Conservation (phyloP, 306 rosid genomes). For the Prunus padus region DNA sequence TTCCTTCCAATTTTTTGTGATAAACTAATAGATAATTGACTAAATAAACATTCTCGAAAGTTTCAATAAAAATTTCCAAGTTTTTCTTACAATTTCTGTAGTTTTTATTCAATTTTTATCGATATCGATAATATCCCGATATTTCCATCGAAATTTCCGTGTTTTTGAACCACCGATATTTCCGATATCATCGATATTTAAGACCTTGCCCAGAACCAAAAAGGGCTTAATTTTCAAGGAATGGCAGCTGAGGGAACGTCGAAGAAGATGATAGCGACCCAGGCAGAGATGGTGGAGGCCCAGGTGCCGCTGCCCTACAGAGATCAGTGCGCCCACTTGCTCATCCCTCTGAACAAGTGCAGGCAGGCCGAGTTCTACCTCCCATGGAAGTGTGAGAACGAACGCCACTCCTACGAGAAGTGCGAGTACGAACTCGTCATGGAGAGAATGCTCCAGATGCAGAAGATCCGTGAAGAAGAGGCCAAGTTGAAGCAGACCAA, state of each 20-base stretch:
- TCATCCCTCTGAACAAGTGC: slow-evolving; percentile 96
- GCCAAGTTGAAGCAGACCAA: slow-evolving; percentile 37
- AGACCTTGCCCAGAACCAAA: not conserved
- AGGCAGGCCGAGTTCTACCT: slow-evolving; percentile 77
- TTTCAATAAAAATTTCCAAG: too few species aligned
- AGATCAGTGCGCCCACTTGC: slow-evolving; percentile 89
- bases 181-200: too few species aligned
- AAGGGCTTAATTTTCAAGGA: not conserved
- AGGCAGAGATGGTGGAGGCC: slow-evolving; percentile 86
- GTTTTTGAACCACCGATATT: too few species aligned
- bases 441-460: slow-evolving; percentile 96
- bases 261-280: slow-evolving; percentile 97
- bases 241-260: slow-evolving; percentile 76
- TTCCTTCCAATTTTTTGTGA: too few species aligned
- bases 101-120: too few species aligned
- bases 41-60: too few species aligned
- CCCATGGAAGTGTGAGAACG: slow-evolving; percentile 88
- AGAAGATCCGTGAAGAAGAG: slow-evolving; percentile 72
- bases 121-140: too few species aligned
- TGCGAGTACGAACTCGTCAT: slow-evolving; percentile 92
- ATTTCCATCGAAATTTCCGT: too few species aligned
- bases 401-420: slow-evolving; percentile 87
- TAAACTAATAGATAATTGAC: too few species aligned
- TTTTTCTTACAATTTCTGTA: too few species aligned
- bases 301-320: slow-evolving; percentile 78